phyloP scores from a whole-genome alignment of 2,329 filamentous ascomycete species.

The Cryphonectria radicalis region DNA sequence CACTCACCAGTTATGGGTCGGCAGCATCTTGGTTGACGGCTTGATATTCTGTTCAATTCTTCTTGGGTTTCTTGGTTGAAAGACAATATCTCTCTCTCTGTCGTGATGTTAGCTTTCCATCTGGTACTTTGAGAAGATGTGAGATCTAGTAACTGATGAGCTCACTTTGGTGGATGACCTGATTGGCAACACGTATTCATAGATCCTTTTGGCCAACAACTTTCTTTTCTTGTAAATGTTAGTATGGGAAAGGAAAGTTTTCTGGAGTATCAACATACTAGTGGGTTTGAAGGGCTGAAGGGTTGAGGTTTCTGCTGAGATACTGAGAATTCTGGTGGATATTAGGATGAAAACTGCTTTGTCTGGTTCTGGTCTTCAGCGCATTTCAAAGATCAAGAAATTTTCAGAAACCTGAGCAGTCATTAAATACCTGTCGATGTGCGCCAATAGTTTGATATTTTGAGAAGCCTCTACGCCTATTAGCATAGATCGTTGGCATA shows the following conservation, averaged over 20 bases:
- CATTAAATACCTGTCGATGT: too few species aligned
- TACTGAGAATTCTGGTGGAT: neutral
- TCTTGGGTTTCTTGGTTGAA: neutral
- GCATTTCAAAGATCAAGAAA: too few species aligned
- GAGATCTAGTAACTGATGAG: neutral
- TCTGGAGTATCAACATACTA: neutral
- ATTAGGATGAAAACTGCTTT: neutral
- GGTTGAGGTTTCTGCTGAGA: neutral
- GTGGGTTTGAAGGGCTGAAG: constrained; percentile 22
- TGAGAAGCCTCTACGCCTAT: too few species aligned
- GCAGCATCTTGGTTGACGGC: neutral
- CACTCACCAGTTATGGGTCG: constrained; percentile 8
- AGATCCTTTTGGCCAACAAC: neutral
- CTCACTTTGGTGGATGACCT: neutral
- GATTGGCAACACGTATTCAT: neutral
- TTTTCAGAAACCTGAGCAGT: too few species aligned
- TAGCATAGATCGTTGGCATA: too few species aligned
- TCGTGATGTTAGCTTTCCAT: neutral
- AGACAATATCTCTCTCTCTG: neutral
- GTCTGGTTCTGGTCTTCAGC: neutral
- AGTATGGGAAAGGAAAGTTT: neutral
- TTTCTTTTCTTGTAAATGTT: neutral
- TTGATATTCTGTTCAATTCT: neutral
- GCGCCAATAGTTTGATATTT: too few species aligned
- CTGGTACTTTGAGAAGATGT: too few species aligned